Conservation (phyloP, 352 stramenopile genomes). For the Thraustochytrium sp. region DNA sequence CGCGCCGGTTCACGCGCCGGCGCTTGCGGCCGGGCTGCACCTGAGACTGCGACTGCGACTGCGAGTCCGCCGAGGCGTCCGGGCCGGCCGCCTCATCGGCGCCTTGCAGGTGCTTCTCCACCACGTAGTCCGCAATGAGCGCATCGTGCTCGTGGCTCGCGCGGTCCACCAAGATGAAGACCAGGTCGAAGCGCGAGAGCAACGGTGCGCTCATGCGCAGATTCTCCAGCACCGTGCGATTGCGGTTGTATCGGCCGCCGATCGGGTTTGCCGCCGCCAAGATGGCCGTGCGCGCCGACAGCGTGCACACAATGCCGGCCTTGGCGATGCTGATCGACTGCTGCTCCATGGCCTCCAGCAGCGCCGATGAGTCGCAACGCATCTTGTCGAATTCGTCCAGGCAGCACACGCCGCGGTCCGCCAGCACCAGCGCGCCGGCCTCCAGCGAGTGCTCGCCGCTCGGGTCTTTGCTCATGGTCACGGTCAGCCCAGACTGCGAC, state of each 20-base stretch:
- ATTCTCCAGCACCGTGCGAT: conserved; percentile 89
- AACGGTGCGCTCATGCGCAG: conserved; percentile 90
- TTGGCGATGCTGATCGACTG: conserved; percentile 83
- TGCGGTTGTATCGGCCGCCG: conserved; percentile 90
- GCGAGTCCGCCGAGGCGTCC: background rate
- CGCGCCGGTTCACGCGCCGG: background rate
- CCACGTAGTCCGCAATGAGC: conserved; percentile 88
- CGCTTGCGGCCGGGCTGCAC: background rate
- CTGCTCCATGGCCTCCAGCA: conserved; percentile 98
- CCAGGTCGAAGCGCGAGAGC: conserved; percentile 91
- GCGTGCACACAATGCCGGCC: conserved; percentile 84
- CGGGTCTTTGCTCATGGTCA: conserved; percentile 88
- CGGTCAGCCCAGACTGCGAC: conserved; percentile 88
- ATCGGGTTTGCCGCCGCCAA: conserved; percentile 93
- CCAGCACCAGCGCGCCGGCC: conserved; percentile 63
- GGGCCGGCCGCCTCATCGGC: background rate
- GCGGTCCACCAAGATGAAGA: conserved; percentile 92
- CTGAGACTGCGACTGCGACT: background rate
- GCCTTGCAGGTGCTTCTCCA: conserved; percentile 67
- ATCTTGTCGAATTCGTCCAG: conserved; percentile 99
- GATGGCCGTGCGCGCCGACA: conserved; percentile 87
- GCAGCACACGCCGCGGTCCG: conserved; percentile 90
- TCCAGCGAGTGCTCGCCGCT: conserved; percentile 51
- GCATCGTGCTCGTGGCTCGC: conserved; percentile 84
- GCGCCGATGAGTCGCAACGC: conserved; percentile 72